Base-by-base conservation (phyloP, 2,329 filamentous ascomycete species). In the Colletotrichum agaves region DNA sequence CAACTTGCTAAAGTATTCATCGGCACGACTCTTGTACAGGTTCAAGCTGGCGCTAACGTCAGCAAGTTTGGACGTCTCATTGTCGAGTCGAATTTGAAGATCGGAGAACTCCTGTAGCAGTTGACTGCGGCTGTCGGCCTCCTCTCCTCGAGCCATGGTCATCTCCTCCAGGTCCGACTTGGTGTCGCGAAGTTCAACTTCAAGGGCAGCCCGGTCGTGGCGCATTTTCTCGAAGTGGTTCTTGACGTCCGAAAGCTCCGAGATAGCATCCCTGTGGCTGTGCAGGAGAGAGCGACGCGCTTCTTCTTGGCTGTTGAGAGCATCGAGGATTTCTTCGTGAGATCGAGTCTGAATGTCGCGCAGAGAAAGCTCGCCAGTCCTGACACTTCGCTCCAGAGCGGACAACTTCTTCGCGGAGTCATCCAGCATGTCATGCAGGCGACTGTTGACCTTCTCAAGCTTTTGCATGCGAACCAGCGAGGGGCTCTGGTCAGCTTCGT, bases 1-100 rank as follows among this genome's bases (percentile, higher is more conserved):
- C 19, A 99, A 88, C 80, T 97, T 98, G 83, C 90, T 92, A 80
- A 98, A 99, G 79, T 99, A 98, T 77, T 98, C 95, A 75, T 98
- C 94, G 4, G 95, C 92, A 47, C 95, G 90, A 70, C 88, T 90
- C 85, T 97, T 98, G 85, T 98, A 99, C 69, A 98, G 82, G 69
- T 89, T 90, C 46, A 98, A 86, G 77, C 92, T 97, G 3, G 93
- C 91, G 7, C 89, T 90, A 49, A 97, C 90, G 77, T 99, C 95
- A 31, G 90, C 88, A 31, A 95, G 85, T 77, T 92, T 95, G 1
- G 93, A 97, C 1, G 90, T 88, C 80, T 98, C 96, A 5, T 92
- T 91, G 76, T 98, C 96, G 15, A 98, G 86, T 50, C 94, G 89
- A 73, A 98, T 97, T 75, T 98, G 96, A 55, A 98, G 84, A 74